Base-by-base conservation (phyloP, 768 basidiomycete species). In the Tulasnella sp. region DNA sequence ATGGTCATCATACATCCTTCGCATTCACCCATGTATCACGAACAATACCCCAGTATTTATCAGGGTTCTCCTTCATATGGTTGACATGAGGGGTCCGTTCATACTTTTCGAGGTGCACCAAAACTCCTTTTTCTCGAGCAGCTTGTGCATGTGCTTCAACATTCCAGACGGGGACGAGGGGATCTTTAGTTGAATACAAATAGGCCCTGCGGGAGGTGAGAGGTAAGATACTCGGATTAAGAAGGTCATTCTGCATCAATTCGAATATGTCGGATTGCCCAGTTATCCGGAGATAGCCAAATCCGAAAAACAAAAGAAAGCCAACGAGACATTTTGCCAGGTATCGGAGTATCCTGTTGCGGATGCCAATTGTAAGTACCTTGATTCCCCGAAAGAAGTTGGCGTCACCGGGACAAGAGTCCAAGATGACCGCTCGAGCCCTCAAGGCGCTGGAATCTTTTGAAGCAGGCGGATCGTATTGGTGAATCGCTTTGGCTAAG, bases 351-450 rank as follows among this genome's bases (percentile, higher is more conserved):
- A 33, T 32, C 5, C 31, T 43, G 27, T 27, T 53, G 41, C 53
- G 45, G 12, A 58, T 56, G 13, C 49, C 42, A 22, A 54, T 57
- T 1, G 57, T 53, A 45, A 60, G 56, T 2, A 58, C 59, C 2
- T 39, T 15, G 5, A 51, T 27, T 13, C 52, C 53, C 12, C 35
- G 22, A 1, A 25, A 9, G 5, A 59, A 16, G 13, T 47, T 54
- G 29, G 32, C 19, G 5, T 41, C n/a, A 12, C 59, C 59, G 1
- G 59, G 59, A 39, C 57, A 55, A 15, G 59, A 60, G 48, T 60
- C 59, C 22, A 58, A 56, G 20, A 60, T 29, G 44, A 60, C 5
- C 0, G 56, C 37, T 16, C 24, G 29, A 8, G 48, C 43, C n/a
- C n/a, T n/a, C n/a, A n/a, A 33, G 54, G 48, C 2, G 45, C 15